These are phyloP conservation scores for Lasiodiplodia hormozganensis DNA, from an alignment of 2,329 filamentous ascomycete genomes.

Conservation along the genomic window DNA sequence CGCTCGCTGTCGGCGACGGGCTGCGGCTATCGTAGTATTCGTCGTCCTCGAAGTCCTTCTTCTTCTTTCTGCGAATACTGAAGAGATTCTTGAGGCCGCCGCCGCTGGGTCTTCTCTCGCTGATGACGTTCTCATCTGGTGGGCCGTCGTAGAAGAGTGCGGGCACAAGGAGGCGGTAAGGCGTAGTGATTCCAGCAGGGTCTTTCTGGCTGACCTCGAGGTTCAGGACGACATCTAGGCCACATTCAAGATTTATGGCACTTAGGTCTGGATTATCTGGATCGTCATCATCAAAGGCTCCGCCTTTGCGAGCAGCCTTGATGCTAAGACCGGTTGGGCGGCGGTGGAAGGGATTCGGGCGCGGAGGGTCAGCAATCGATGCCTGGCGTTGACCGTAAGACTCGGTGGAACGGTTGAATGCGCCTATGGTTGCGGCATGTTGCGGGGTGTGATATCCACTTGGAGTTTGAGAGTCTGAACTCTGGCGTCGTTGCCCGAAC, in stretches of 20 bases:
- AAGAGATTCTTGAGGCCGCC: slow-evolving; percentile 19
- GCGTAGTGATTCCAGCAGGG: slow-evolving; percentile 84
- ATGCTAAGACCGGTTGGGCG: slow-evolving; percentile 52
- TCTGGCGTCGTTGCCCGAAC: slow-evolving; percentile 9
- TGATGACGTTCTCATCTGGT: slow-evolving; percentile 36
- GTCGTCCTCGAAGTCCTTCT: slow-evolving; percentile 7
- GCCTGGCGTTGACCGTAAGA: slow-evolving; percentile 16
- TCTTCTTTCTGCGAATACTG: slow-evolving; percentile 11
- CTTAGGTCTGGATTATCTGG: slow-evolving; percentile 33
- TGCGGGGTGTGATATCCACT: slow-evolving; percentile 37
- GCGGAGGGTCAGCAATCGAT: slow-evolving; percentile 29
- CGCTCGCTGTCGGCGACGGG: slow-evolving; percentile 11
- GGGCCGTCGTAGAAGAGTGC: slow-evolving; percentile 62
- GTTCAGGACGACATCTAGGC: slow-evolving; percentile 86
- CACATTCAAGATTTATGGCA: slow-evolving; percentile 78
- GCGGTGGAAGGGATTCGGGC: slow-evolving; percentile 52
- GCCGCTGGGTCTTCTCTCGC: not conserved
- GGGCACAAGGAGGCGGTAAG: slow-evolving; percentile 87
- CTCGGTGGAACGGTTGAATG: slow-evolving; percentile 6
- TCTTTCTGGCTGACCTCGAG: slow-evolving; percentile 87
- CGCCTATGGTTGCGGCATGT: slow-evolving; percentile 30
- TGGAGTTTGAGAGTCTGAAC: slow-evolving; percentile 6
- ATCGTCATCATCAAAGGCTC: slow-evolving; percentile 19
- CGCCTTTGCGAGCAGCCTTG: slow-evolving; percentile 47
- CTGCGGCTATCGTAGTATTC: slow-evolving; percentile 17